phyloP scores from a whole-genome alignment of 148 eudicot species.

The Persicaria maculosa region DNA sequence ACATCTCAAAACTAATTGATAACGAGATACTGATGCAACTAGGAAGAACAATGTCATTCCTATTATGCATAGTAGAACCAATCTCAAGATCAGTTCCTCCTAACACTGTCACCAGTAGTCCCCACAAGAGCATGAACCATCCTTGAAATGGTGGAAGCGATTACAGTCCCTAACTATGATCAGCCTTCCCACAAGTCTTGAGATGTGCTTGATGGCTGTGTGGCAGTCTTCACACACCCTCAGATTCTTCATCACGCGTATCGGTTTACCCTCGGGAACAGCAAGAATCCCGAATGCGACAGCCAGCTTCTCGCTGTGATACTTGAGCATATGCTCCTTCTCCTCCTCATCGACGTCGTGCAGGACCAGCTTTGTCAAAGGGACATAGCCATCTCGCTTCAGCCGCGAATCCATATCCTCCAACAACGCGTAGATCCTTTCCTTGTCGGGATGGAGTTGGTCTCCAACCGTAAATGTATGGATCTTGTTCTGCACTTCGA shows the following conservation, averaged over 20 bases:
- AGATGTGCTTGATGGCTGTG: constrained; percentile 37
- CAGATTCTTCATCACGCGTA: constrained; percentile 42
- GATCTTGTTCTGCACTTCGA: constrained; percentile 43
- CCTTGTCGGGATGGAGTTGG: constrained; percentile 27
- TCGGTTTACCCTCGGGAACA: constrained; percentile 29
- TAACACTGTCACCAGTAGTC: constrained; percentile 39
- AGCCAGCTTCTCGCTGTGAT: constrained; percentile 45
- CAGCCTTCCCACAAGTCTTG: constrained; percentile 36
- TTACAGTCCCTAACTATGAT: constrained; percentile 42
- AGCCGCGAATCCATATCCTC: constrained; percentile 35
- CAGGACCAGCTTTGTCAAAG: constrained; percentile 26
- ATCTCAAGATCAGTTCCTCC: neutral
- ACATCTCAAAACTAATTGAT: too few species aligned
- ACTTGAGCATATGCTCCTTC: constrained; percentile 43
- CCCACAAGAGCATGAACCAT: constrained; percentile 43
- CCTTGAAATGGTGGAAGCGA: constrained; percentile 43
- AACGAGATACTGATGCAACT: neutral
- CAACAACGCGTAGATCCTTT: constrained; percentile 29
- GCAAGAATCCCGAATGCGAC: constrained; percentile 38
- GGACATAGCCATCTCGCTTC: constrained; percentile 36
- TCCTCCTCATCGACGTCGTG: constrained; percentile 53
- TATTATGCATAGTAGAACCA: neutral
- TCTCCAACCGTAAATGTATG: constrained; percentile 41
- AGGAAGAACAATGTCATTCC: neutral
- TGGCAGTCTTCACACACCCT: constrained; percentile 49